Evolutionary conservation across 257 asterid species (phyloP).

Genomic region (Nicotiana undulata): DNA sequence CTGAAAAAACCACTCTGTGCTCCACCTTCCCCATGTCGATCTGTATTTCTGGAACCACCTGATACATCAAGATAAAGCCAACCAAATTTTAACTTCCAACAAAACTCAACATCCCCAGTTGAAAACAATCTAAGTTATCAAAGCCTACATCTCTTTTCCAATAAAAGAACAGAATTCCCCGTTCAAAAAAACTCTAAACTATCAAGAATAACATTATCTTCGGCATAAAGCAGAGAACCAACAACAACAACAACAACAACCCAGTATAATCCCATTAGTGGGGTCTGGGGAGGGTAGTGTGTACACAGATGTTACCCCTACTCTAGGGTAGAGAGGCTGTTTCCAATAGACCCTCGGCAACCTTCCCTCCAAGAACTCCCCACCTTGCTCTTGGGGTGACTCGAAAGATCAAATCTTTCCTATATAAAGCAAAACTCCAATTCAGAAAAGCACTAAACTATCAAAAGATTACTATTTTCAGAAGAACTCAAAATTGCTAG

Average conservation of each 20-base stretch:
- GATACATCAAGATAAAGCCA: slow-evolving; percentile 3
- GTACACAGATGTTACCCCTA: too few species aligned
- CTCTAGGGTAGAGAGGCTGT: too few species aligned
- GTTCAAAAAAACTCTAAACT: background rate
- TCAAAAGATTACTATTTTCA: background rate
- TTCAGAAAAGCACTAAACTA: background rate
- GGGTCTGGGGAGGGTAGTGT: too few species aligned
- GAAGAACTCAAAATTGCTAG: background rate
- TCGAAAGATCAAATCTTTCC: background rate
- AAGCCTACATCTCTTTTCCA: background rate
- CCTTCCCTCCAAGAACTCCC: too few species aligned
- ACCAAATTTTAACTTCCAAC: background rate
- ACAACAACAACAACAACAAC: too few species aligned
- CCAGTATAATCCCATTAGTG: too few species aligned
- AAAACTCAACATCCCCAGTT: background rate
- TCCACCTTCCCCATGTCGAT: slow-evolving; percentile 94
- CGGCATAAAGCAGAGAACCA: background rate
- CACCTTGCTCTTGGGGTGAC: too few species aligned
- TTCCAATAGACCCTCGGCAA: too few species aligned
- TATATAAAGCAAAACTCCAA: background rate
- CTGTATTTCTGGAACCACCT: slow-evolving; percentile 86
- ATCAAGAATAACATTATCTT: background rate
- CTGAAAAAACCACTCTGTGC: slow-evolving; percentile 91
- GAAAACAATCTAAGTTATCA: background rate
- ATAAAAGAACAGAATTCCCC: background rate